These are phyloP conservation scores for Litsea cubeba DNA, from an alignment of 164 flowering plant species.

Conservation along the genomic window DNA sequence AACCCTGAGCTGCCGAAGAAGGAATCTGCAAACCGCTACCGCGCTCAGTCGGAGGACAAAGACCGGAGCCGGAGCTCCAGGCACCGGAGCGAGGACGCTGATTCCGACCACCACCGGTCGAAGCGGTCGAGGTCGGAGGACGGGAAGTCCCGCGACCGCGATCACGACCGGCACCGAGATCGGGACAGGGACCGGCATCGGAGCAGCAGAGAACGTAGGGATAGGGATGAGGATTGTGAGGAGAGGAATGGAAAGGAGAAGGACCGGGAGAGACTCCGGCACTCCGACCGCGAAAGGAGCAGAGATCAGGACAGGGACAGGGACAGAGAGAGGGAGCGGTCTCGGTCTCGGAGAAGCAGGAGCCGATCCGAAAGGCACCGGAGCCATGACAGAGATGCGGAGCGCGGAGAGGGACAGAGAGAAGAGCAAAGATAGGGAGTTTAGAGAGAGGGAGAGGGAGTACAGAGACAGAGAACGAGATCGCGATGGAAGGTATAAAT, in stretches of 20 bases:
- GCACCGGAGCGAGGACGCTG: conserved; percentile 34
- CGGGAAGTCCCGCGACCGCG: conserved; percentile 14
- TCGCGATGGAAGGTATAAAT: conserved; percentile 61
- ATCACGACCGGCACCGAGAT: conserved; percentile 18
- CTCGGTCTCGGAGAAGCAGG: conserved; percentile 50
- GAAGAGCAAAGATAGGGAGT: conserved; percentile 34
- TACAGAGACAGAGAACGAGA: conserved; percentile 56
- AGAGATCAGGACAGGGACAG: conserved; percentile 45
- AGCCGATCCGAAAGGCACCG: conserved; percentile 30
- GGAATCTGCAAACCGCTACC: conserved; percentile 15
- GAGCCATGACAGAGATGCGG: conserved; percentile 29
- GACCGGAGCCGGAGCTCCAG: conserved; percentile 40
- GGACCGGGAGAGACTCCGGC: conserved; percentile 29
- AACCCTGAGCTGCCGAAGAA: conserved; percentile 39
- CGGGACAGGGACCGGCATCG: conserved; percentile 42
- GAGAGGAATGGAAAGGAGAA: conserved; percentile 38
- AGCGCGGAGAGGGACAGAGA: conserved; percentile 33
- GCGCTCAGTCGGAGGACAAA: conserved; percentile 24
- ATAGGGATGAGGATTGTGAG: conserved; percentile 23
- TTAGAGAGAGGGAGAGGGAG: conserved; percentile 41
- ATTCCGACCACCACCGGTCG: conserved; percentile 23
- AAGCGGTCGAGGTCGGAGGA: conserved; percentile 47
- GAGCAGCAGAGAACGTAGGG: conserved; percentile 45
- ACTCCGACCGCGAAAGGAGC: conserved; percentile 27
- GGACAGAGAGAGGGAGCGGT: conserved; percentile 30